Percentiles rank a stretch among this genome's conserved stretches.
These are phyloP conservation scores for Microglena sp. DNA, from an alignment of 139 green algal species.

Conservation along the genomic window DNA sequence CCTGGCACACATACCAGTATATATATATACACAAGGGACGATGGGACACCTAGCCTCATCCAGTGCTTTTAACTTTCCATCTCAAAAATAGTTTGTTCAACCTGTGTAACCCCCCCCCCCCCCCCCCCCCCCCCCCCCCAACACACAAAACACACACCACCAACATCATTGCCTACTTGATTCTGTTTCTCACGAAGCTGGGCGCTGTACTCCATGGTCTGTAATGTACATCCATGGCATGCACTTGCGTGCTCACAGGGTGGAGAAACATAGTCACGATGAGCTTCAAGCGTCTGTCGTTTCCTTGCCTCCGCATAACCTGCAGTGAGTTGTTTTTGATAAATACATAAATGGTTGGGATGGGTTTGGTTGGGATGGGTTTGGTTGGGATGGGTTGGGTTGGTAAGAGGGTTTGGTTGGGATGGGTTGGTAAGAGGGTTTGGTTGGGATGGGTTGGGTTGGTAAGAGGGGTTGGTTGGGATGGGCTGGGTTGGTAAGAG, in stretches of 20 bases:
- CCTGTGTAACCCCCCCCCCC: background rate
- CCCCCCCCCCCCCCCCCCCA: background rate
- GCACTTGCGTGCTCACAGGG: constrained; percentile 53
- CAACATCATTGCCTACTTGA: constrained; percentile 15
- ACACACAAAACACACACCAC: too few species aligned
- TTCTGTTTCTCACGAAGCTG: constrained; percentile 65
- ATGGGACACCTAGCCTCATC: background rate
- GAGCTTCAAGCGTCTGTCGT: constrained; percentile 28
- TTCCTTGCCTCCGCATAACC: constrained; percentile 46
- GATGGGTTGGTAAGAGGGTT: too few species aligned
- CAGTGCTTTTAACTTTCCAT: background rate
- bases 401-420: too few species aligned
- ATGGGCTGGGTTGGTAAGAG: too few species aligned
- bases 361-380: too few species aligned
- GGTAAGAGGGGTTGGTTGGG: too few species aligned
- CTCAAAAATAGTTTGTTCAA: background rate
- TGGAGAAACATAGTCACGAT: constrained; percentile 26
- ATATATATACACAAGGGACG: background rate
- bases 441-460: too few species aligned
- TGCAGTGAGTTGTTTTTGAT: too few species aligned
- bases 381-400: too few species aligned
- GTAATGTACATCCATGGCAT: constrained; percentile 77
- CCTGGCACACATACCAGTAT: background rate
- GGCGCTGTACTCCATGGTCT: constrained; percentile 59
- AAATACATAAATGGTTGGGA: too few species aligned